These are phyloP conservation scores for Viola odorata DNA, from an alignment of 345 rosid species.

Conservation along the genomic window DNA sequence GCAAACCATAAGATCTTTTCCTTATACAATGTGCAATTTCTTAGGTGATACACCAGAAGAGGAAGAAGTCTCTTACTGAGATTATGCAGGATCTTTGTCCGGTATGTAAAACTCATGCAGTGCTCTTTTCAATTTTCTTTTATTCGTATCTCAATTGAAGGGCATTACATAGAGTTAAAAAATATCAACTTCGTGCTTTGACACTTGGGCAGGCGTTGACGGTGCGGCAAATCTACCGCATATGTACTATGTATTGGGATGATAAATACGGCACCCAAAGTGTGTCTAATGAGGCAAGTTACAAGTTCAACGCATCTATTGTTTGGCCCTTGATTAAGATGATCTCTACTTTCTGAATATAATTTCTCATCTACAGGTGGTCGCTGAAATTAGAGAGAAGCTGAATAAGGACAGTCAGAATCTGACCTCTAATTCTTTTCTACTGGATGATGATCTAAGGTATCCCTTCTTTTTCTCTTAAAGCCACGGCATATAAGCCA, in stretches of 20 bases:
- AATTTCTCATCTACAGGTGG: slow-evolving; percentile 43
- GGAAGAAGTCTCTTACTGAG: slow-evolving; percentile 83
- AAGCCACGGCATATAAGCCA: too few species aligned
- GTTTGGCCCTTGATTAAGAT: slow-evolving; percentile 4
- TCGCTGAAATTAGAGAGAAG: slow-evolving; percentile 79
- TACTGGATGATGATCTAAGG: slow-evolving; percentile 97
- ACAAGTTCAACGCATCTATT: slow-evolving; percentile 1
- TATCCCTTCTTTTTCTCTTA: slow-evolving; percentile 16
- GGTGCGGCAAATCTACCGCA: slow-evolving; percentile 90
- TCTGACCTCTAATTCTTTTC: slow-evolving; percentile 76
- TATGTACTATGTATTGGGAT: slow-evolving; percentile 99
- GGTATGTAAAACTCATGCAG: slow-evolving; percentile 36
- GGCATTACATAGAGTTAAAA: background rate
- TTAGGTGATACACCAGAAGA: slow-evolving; percentile 96
- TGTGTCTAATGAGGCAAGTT: slow-evolving; percentile 82
- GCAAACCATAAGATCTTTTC: background rate
- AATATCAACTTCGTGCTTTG: slow-evolving; percentile 3
- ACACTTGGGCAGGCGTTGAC: slow-evolving; percentile 60
- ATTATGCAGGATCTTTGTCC: slow-evolving; percentile 92
- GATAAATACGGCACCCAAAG: slow-evolving; percentile 98
- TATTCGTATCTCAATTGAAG: background rate
- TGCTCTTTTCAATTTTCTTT: slow-evolving; percentile 7
- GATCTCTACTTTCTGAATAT: slow-evolving; percentile 8
- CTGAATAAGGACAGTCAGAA: slow-evolving; percentile 77
- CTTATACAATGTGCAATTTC: slow-evolving; percentile 17